Evolutionary conservation across 345 rosid species (phyloP).

Genomic region (Hibiscus syriacus): DNA sequence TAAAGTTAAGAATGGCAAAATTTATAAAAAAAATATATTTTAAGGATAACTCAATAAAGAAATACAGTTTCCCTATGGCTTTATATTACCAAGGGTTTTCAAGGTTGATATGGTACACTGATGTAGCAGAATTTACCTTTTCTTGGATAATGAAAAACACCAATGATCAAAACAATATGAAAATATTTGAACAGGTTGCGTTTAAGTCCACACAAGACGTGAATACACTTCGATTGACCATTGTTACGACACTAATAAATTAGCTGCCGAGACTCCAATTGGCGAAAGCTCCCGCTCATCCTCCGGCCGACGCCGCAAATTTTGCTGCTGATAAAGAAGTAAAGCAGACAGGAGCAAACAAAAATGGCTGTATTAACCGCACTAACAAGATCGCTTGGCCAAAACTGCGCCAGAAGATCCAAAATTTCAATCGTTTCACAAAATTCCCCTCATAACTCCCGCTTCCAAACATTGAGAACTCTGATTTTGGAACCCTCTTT

Average conservation of each 20-base stretch:
- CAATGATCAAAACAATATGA: no score
- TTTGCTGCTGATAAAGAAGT: neutral
- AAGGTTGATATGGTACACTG: no score
- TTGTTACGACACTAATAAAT: neutral
- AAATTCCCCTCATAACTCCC: constrained; percentile 2
- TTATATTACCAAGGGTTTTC: no score
- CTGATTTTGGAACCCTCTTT: constrained; percentile 57
- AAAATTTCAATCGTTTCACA: neutral
- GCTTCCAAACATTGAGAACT: constrained; percentile 38
- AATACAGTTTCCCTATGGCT: no score
- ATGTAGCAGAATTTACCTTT: no score
- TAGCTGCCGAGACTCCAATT: neutral
- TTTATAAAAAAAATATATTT: no score
- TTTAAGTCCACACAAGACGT: neutral
- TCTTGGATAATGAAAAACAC: no score
- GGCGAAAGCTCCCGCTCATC: neutral
- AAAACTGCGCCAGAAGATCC: constrained; percentile 3
- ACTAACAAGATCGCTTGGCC: constrained; percentile 27
- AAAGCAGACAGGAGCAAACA: neutral
- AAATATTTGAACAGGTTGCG: no score
- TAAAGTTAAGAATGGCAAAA: no score
- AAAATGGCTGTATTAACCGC: constrained; percentile 20
- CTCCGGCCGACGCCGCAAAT: neutral
- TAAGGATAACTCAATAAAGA: no score
- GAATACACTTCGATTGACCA: neutral